Conservation (phyloP, 768 basidiomycete genomes). For the Lyophyllum shimeji region DNA sequence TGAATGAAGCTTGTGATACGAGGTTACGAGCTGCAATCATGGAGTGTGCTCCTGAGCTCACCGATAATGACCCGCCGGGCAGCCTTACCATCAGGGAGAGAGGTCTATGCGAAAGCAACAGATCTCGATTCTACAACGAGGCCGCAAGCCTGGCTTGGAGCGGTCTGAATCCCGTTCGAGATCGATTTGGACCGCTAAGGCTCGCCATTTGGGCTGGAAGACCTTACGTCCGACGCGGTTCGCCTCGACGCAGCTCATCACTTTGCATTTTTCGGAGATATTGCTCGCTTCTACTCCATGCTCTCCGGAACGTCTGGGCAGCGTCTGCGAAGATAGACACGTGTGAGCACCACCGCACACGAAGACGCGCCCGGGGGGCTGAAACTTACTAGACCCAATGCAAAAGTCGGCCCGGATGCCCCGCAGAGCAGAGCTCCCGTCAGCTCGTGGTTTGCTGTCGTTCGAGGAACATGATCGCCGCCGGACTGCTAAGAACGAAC, state of each 20-base stretch:
- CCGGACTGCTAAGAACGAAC: background rate
- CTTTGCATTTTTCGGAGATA: background rate
- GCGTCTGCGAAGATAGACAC: background rate
- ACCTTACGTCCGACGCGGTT: background rate
- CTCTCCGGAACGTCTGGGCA: background rate
- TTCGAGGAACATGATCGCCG: background rate
- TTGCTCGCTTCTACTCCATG: background rate
- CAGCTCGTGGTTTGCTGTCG: background rate
- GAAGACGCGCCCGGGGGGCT: background rate
- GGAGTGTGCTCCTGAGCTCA: background rate
- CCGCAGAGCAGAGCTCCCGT: background rate
- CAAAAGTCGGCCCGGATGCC: background rate
- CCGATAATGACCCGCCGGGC: slow-evolving; percentile 2
- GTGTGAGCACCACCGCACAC: background rate
- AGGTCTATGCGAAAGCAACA: background rate
- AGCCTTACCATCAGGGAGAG: background rate
- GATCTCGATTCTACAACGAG: background rate
- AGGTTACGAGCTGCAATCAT: background rate
- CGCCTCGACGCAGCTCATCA: background rate
- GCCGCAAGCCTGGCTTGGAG: background rate
- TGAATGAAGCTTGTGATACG: background rate
- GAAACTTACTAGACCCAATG: background rate
- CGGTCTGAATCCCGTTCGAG: background rate
- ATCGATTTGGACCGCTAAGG: background rate
- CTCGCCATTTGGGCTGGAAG: background rate